These are phyloP conservation scores for Ogataea pini DNA, from an alignment of 805 yeast species.

Conservation along the genomic window DNA sequence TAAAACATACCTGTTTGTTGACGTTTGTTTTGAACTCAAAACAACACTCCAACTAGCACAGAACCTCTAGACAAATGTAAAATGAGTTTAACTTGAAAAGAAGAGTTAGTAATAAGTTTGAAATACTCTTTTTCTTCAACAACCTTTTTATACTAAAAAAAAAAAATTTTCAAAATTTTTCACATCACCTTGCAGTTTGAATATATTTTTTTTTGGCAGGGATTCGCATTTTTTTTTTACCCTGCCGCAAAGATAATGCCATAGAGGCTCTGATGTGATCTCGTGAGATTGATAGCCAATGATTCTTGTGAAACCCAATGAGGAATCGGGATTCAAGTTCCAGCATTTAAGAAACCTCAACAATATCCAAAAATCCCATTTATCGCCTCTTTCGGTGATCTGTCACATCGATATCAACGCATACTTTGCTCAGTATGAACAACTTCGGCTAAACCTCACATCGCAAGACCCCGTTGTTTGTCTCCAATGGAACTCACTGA, in stretches of 20 bases:
- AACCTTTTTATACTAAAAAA: not conserved
- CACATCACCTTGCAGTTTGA: not conserved
- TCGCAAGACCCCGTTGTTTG: conserved; percentile 85
- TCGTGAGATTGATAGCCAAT: not conserved
- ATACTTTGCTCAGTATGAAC: conserved; percentile 94
- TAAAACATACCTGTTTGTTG: conserved; percentile 4
- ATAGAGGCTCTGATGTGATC: not conserved
- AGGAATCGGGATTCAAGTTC: conserved; percentile 47
- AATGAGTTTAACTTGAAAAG: not conserved
- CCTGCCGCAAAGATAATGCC: conserved; percentile 2
- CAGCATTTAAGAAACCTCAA: conserved; percentile 51
- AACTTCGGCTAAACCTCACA: conserved; percentile 64
- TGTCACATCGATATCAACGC: conserved; percentile 93
- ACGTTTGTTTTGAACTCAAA: conserved; percentile 3
- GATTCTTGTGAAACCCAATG: not conserved
- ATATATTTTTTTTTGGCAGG: conserved; percentile 2
- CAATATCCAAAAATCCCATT: conserved; percentile 48
- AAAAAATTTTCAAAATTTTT: not conserved
- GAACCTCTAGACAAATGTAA: not conserved
- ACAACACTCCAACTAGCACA: not conserved
- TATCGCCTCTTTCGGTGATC: conserved; percentile 72
- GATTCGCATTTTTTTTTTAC: conserved; percentile 2
- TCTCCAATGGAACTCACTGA: conserved; percentile 87
- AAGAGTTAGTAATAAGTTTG: not conserved
- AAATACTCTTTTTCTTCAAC: not conserved